Evolutionary conservation across 306 rosid species (phyloP).

Genomic region (Trifolium pratense): DNA sequence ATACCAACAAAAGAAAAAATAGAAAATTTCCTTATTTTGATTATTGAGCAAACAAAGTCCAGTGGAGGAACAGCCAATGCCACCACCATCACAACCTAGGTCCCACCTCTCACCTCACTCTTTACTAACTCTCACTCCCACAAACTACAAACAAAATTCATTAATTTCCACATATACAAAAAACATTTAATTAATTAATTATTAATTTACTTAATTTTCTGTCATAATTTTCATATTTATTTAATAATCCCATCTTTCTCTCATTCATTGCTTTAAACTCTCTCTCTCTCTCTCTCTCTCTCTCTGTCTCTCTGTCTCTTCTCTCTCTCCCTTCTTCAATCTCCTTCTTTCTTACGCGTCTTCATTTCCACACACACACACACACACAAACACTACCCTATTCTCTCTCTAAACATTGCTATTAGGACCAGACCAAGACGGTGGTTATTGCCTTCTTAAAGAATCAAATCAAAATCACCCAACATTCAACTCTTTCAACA

Average conservation of each 20-base stretch:
- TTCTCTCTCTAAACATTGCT: slow-evolving; percentile 39
- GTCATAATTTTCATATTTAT: not conserved
- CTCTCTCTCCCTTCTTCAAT: slow-evolving; percentile 29
- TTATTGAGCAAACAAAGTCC: slow-evolving; percentile 45
- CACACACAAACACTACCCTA: slow-evolving; percentile 13
- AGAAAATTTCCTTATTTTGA: not conserved
- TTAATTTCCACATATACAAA: not conserved
- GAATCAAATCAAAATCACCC: slow-evolving; percentile 48
- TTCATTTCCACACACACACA: slow-evolving; percentile 42
- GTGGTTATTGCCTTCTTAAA: slow-evolving; percentile 56
- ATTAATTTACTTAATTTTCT: slow-evolving; percentile 9
- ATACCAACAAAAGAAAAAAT: not conserved
- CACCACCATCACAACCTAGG: slow-evolving; percentile 53
- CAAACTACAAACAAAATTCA: not conserved
- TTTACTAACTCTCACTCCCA: slow-evolving; percentile 14
- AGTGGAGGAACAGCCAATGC: slow-evolving; percentile 51
- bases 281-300: slow-evolving; percentile 45
- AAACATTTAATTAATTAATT: not conserved
- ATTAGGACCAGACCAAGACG: slow-evolving; percentile 53
- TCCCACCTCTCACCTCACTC: slow-evolving; percentile 56
- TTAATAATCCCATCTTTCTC: slow-evolving; percentile 34
- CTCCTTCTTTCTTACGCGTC: slow-evolving; percentile 84
- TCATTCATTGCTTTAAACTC: slow-evolving; percentile 38
- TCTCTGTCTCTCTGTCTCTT: slow-evolving; percentile 48
- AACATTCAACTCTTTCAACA: not conserved